Evolutionary conservation across 129 eudicot species (phyloP), one percentile per base, ranked within the genome.

Genomic region (Tagetes patula): DNA sequence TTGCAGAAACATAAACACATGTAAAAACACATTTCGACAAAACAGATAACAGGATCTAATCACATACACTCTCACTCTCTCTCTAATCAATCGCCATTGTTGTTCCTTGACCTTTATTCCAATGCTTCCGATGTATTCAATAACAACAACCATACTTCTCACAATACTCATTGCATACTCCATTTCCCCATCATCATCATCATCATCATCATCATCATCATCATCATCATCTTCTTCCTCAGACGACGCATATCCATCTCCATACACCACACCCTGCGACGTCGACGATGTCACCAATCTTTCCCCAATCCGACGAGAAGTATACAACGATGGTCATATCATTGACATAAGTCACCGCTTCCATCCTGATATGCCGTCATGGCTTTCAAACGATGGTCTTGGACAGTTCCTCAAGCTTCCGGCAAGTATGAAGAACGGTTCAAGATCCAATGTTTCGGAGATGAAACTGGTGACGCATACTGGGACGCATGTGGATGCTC

Each of bases 401-500:
- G 87, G 90, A 11, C 78, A 82, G 76, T 83, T 85, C 49, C 71
- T 82, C 12, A 37, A 49, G 72, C 73, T 83, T n/a, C 79, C 81
- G 1, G 59, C 32, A 0, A 82, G 79, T 48, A 83, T 85, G 85
- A 80, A 83, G 74, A 78, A 79, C 52, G 87, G 85, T 3, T 79
- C 84, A 48, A 61, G 61, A 1, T 81, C 79, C 30, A 83, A 85
- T 31, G 76, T 71, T 55, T 83, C 87, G 1, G 87, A 79, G 73
- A 79, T 85, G 84, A 82, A 77, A 38, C 7, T 85, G 5, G 78
- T 81, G 38, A 67, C 85, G 27, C 85, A 85, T 48, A 75, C 87
- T 2, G 90, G 87, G 45, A 83, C 87, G 10, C 85, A 86, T 65
- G 90, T 83, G 38, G 83, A 86, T 65, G 83, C 90, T 69, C 85